A percentile compares a stretch with the other conserved stretches of the same genome.
These are phyloP conservation scores for Meira miltonrushii DNA, from an alignment of 1,284 basidiomycete species.

Conservation along the genomic window DNA sequence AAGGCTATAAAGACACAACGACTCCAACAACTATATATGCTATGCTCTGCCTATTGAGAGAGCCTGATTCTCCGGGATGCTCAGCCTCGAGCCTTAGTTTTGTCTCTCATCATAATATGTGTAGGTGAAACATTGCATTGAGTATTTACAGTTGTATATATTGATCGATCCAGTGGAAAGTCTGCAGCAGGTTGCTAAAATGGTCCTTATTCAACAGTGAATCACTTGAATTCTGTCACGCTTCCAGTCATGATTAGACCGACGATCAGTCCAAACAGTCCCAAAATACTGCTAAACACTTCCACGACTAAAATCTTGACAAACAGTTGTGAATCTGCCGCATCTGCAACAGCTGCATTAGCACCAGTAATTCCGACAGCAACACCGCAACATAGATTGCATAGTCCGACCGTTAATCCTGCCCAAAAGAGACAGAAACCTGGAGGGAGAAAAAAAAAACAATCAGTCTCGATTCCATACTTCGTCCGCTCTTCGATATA, in stretches of 20 bases:
- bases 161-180: no score
- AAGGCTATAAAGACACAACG: no score
- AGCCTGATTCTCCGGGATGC: no score
- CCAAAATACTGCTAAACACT: slow-evolving; percentile 49
- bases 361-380: slow-evolving; percentile 49
- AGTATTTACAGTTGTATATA: no score
- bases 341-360: slow-evolving; percentile 50
- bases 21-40: no score
- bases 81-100: no score
- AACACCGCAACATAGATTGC: slow-evolving; percentile 49
- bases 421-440: slow-evolving; percentile 50
- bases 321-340: slow-evolving; percentile 50
- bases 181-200: no score
- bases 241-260: slow-evolving; percentile 18
- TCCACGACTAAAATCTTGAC: slow-evolving; percentile 41
- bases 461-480: background rate
- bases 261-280: slow-evolving; percentile 47
- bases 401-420: slow-evolving; percentile 48
- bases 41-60: no score
- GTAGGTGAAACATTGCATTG: no score
- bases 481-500: background rate
- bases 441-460: slow-evolving; percentile 12
- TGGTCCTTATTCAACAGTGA: no score
- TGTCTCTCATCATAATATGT: no score
- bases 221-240: slow-evolving; percentile 11